Conservation (phyloP, 208 protist species). For the Trypanosoma cruzi region DNA sequence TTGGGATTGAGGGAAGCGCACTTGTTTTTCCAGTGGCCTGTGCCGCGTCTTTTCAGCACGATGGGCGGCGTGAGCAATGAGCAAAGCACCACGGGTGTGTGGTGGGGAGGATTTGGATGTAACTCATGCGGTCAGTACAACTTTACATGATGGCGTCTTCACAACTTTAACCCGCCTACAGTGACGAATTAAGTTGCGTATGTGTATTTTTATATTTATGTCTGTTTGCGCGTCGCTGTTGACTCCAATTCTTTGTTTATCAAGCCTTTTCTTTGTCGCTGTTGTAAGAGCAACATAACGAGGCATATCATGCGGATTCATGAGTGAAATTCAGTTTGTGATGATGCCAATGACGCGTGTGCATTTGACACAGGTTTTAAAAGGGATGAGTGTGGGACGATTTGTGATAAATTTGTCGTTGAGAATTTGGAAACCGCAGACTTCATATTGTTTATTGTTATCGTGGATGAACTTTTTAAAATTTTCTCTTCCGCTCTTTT, state of each 20-base stretch:
- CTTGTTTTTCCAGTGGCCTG: not conserved
- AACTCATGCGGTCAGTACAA: not conserved
- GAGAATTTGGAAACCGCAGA: not conserved
- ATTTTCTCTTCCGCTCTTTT: too few relatives aligned
- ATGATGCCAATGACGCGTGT: not conserved
- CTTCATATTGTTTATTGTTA: too few relatives aligned
- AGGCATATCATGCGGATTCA: not conserved
- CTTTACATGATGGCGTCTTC: not conserved
- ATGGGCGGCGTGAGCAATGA: not conserved
- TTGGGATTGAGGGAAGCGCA: not conserved
- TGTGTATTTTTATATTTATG: not conserved
- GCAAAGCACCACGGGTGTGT: not conserved
- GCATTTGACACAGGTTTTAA: not conserved
- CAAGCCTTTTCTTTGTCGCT: too few relatives aligned
- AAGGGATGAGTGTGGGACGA: not conserved
- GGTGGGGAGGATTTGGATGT: not conserved
- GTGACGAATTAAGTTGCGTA: not conserved
- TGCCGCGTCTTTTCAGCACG: not conserved
- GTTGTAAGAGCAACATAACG: too few relatives aligned
- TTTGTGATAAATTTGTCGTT: not conserved
- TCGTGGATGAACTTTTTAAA: too few relatives aligned
- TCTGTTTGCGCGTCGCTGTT: not conserved
- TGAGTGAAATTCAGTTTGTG: not conserved
- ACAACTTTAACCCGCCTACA: not conserved
- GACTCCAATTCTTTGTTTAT: too few relatives aligned